phyloP scores from a whole-genome alignment of 2,329 filamentous ascomycete species.

The Cladorrhinum sp. region DNA sequence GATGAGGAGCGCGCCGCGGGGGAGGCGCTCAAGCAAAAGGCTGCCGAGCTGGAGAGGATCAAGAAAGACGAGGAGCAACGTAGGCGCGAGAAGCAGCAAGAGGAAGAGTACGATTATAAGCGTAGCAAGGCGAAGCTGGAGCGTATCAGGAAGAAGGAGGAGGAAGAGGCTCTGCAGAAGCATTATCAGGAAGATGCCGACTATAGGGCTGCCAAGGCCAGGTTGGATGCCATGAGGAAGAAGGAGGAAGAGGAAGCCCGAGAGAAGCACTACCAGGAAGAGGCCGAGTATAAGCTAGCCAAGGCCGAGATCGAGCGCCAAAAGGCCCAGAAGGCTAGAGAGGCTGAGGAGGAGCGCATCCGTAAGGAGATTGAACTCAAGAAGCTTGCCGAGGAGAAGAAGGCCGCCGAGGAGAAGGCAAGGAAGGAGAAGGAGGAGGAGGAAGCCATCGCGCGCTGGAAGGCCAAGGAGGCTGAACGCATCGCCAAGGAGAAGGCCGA shows the following conservation, averaged over 20 bases:
- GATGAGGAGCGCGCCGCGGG: conserved; percentile 24
- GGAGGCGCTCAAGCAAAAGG: conserved; percentile 16
- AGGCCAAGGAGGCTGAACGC: conserved; percentile 26
- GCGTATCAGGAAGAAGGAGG: conserved; percentile 38
- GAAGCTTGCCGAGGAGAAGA: conserved; percentile 25
- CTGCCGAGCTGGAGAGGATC: conserved; percentile 18
- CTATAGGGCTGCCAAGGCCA: conserved; percentile 43
- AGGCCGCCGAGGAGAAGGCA: conserved; percentile 20
- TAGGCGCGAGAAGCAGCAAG: conserved; percentile 19
- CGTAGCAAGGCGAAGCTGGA: conserved; percentile 49
- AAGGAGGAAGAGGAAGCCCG: conserved; percentile 25
- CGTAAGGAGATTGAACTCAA: conserved; percentile 27
- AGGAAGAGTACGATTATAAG: conserved; percentile 31
- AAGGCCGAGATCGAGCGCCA: conserved; percentile 49
- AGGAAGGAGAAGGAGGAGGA: conserved; percentile 22
- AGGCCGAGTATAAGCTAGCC: conserved; percentile 35
- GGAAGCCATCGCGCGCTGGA: conserved; percentile 21
- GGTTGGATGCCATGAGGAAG: conserved; percentile 44
- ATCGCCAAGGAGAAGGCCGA: conserved; percentile 25
- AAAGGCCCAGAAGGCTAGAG: conserved; percentile 32
- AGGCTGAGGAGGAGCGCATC: conserved; percentile 26
- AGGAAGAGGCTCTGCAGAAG: conserved; percentile 22
- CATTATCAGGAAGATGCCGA: conserved; percentile 22
- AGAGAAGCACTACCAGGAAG: conserved; percentile 21
- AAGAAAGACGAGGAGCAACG: conserved; percentile 20